Base-by-base conservation (phyloP, 495 filamentous ascomycete genomes). In the Aspergillus sclerotiicarbonarius region DNA sequence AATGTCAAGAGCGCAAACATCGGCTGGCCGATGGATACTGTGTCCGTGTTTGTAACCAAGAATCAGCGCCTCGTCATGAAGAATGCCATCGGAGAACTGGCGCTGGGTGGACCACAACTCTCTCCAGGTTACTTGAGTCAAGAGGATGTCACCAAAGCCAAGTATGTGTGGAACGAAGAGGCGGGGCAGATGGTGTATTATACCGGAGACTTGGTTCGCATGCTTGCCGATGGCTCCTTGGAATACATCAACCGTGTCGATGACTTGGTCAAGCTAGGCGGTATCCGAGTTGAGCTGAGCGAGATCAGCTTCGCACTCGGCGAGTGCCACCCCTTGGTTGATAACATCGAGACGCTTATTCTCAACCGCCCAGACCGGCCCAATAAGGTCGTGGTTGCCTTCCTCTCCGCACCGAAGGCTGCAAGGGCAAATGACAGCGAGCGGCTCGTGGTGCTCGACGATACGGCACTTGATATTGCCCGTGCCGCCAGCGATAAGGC, bases 191-290 rank as follows among this genome's bases (percentile, higher is more conserved):
- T 29, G 3, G 54, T 83, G 8, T 84, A 82, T 57, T 75, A 77
- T 33, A 84, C 81, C 12, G 82, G 81, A 12, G 82, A 84, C 61
- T 58, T 81, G 18, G 80, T 76, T 21, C 71, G 74, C 15, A 72
- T 76, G 60, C 52, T 77, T 32, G 57, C 62, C 6, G 70, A 78
- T 56, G 79, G 75, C 3, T 74, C 71, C 7, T 63, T 84, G 12
- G 68, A 75, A 41, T 74, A 82, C 51, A 58, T 75, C 21, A 69
- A 67, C 49, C 72, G 72, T 51, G 65, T 61, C 1, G 72, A 75
- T 62, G 72, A 75, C 33, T 51, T 72, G 33, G 64, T 75, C 56
- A 75, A 75, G 55, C 59, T 75, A 16, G 67, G 69, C 31, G 72
- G 72, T 18, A 72, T 75, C 37, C 62, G 72, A 19, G 60, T 75